Percentiles rank a stretch among this genome's conserved stretches.
These are phyloP conservation scores for Lantana camara DNA, from an alignment of 257 asterid species.

Conservation along the genomic window DNA sequence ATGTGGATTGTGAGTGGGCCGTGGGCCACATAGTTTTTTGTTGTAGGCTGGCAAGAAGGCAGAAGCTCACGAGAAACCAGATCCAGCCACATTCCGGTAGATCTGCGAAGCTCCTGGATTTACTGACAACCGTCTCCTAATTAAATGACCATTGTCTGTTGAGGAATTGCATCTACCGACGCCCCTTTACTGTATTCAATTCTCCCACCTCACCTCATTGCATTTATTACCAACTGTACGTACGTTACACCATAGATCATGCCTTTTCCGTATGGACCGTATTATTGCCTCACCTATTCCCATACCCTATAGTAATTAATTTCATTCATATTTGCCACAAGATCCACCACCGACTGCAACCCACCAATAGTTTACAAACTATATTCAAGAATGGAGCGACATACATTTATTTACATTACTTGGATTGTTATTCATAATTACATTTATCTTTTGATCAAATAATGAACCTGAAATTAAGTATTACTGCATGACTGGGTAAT, in stretches of 20 bases:
- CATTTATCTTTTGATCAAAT: no score
- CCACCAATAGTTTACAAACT: no score
- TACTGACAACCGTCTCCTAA: conserved; percentile 28
- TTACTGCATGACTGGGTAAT: no score
- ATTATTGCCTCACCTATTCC: no score
- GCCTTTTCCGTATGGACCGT: conserved; percentile 54
- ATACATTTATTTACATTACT: no score
- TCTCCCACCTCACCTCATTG: conserved; percentile 32
- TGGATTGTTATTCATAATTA: no score
- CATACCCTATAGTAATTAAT: no score
- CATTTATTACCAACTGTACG: conserved; percentile 42
- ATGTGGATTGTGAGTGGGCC: neutral
- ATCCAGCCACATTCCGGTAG: conserved; percentile 29
- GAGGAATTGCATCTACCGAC: conserved; percentile 64
- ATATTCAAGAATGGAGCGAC: no score
- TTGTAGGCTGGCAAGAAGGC: conserved; percentile 33
- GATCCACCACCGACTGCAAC: no score
- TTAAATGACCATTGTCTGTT: conserved; percentile 37
- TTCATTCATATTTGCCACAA: no score
- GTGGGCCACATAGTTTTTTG: conserved; percentile 24
- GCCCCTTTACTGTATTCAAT: conserved; percentile 33
- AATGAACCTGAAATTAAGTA: no score
- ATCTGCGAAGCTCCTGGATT: neutral
- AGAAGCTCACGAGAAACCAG: conserved; percentile 23
- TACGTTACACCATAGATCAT: conserved; percentile 15